Evolutionary conservation across 1,284 basidiomycete species (phyloP), one percentile per base, ranked within the genome.

Genomic region (Chondrostereum purpureum): DNA sequence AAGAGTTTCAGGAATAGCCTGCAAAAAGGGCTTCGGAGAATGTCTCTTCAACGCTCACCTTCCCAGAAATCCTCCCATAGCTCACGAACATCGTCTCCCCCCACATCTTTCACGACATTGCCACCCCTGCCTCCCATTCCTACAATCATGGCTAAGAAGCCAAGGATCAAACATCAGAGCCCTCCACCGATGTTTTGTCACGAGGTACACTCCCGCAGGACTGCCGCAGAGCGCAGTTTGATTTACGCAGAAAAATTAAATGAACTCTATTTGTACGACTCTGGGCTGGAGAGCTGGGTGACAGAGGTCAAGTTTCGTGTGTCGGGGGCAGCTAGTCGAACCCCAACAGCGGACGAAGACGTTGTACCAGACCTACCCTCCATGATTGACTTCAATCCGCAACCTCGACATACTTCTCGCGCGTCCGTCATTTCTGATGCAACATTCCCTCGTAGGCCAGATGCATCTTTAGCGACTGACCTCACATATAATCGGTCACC

Each of bases 161-260:
- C 51, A 27, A 78, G 70, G 57, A 69, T 72, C 35, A 68, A 64
- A 54, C 66, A 74, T 18, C 50, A 67, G 4, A 80, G 80, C 64
- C 89, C 91, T 0, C 65, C 79, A 17, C 86, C 89, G 4, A 81
- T 93, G 79, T 71, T 77, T 50, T 88, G 76, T 54, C 70, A 73
- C 16, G 87, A 93, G 57, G 73, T 95, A 10, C 64, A 76, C 45
- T 50, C 61, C 19, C 72, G 77, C 62, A 78, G 74, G 55, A 82
- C 72, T 21, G 56, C 86, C 0, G 59, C 80, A 3, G 92, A 95
- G 57, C 73, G 92, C 33, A 88, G 87, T 40, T 61, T 70, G 21
- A 78, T 80, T 38, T 96, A 95, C 58, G 86, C 88, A 5, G 66
- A 70, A 50, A 92, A 91, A 64, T 88, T 94, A 53, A 90, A 91